Evolutionary conservation across 495 filamentous ascomycete genomes (phyloP).

Genomic region (Trichoderma gamsii): DNA sequence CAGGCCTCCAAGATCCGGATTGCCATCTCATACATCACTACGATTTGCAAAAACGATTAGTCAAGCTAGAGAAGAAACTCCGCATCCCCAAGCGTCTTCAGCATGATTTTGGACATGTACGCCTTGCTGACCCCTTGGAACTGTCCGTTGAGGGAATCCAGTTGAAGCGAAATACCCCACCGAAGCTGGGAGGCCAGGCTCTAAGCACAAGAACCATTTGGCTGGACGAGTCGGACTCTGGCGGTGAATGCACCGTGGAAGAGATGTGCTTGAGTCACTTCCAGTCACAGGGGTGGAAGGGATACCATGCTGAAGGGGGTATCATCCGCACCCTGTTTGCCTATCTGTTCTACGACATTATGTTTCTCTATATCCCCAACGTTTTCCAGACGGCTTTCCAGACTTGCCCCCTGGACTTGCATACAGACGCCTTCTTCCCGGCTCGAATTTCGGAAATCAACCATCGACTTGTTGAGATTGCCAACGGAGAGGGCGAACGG

Average conservation of each 20-base stretch:
- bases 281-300: conserved; percentile 79
- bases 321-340: conserved; percentile 87
- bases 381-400: conserved; percentile 95
- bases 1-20: conserved; percentile 75
- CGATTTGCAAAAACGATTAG: conserved; percentile 86
- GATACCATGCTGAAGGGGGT: conserved; percentile 86
- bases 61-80: conserved; percentile 79
- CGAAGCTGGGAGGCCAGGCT: conserved; percentile 33
- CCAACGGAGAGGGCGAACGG: conserved; percentile 62
- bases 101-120: conserved; percentile 87
- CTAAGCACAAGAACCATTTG: conserved; percentile 75
- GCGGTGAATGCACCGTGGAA: conserved; percentile 73
- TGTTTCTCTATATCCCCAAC: conserved; percentile 91
- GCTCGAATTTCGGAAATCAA: conserved; percentile 83
- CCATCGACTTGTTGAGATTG: conserved; percentile 75
- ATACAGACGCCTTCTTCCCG: conserved; percentile 90
- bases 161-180: conserved; percentile 51
- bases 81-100: conserved; percentile 80
- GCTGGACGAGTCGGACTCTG: conserved; percentile 66
- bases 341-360: conserved; percentile 86
- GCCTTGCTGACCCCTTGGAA: conserved; percentile 66
- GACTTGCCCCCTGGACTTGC: conserved; percentile 85
- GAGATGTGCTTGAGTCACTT: conserved; percentile 89
- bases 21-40: conserved; percentile 91
- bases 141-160: conserved; percentile 70